These are phyloP conservation scores for Arthroderma sp. DNA, from an alignment of 2,329 filamentous ascomycete genomes.

Conservation along the genomic window DNA sequence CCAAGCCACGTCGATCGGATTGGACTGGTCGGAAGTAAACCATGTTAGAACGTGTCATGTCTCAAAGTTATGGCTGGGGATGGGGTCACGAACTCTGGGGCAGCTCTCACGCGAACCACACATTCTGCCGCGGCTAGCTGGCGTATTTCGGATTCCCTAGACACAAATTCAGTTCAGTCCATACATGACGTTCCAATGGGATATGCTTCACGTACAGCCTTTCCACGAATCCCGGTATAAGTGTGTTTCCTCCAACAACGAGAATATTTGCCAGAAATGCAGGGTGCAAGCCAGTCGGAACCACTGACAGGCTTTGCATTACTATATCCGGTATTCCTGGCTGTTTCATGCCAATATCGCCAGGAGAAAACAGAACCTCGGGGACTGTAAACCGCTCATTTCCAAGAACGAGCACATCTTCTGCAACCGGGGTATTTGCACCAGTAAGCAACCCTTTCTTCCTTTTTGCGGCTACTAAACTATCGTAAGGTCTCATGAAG, in stretches of 20 bases:
- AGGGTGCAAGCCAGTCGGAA: conserved; percentile 76
- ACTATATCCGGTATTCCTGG: conserved; percentile 73
- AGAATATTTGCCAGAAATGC: conserved; percentile 75
- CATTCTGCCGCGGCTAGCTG: conserved; percentile 63
- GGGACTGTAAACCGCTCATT: conserved; percentile 89
- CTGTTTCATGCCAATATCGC: conserved; percentile 72
- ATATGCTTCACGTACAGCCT: conserved; percentile 42
- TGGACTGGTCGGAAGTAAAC: conserved; percentile 34
- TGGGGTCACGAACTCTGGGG: conserved; percentile 41
- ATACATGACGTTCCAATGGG: neutral
- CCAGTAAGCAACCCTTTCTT: conserved; percentile 37
- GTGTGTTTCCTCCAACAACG: conserved; percentile 73
- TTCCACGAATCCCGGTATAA: conserved; percentile 68
- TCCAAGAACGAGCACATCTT: conserved; percentile 73
- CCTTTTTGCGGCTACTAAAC: conserved; percentile 43
- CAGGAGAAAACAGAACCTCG: conserved; percentile 76
- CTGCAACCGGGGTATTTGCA: conserved; percentile 39
- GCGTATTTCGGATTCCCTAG: conserved; percentile 53
- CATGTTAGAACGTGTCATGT: neutral
- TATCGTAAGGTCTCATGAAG: conserved; percentile 64
- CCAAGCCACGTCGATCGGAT: conserved; percentile 75
- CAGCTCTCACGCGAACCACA: conserved; percentile 57
- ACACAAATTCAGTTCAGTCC: conserved; percentile 12
- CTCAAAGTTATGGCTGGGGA: neutral
- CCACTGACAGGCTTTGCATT: conserved; percentile 57